Percentiles rank a stretch among this genome's conserved stretches.
These are phyloP conservation scores for Scheffersomyces titani DNA, from an alignment of 1,139 yeast genomes.

Conservation along the genomic window DNA sequence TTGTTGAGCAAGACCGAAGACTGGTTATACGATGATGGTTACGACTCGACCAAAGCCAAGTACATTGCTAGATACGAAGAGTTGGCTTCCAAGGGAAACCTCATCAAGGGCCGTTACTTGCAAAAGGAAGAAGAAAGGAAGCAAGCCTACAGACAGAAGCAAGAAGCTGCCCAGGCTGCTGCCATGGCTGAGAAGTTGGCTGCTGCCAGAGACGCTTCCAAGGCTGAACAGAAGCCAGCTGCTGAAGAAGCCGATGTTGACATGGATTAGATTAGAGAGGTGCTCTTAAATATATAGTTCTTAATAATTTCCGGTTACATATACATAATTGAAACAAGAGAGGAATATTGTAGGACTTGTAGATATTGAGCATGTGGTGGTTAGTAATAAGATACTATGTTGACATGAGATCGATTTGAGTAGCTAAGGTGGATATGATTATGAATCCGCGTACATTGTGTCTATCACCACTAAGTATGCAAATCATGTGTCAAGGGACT, in stretches of 20 bases:
- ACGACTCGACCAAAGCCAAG: conserved; percentile 93
- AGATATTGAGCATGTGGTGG: too few relatives aligned
- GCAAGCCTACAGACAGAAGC: conserved; percentile 83
- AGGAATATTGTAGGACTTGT: background rate
- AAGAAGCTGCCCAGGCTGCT: conserved; percentile 85
- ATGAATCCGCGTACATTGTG: too few relatives aligned
- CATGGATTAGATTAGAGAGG: conserved; percentile 25
- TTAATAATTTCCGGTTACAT: background rate
- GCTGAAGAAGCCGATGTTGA: conserved; percentile 39
- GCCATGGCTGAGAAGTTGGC: conserved; percentile 90
- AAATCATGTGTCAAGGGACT: background rate
- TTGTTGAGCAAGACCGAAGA: conserved; percentile 88
- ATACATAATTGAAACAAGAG: background rate
- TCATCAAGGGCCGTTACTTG: conserved; percentile 92
- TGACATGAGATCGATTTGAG: too few relatives aligned
- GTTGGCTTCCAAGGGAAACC: conserved; percentile 90
- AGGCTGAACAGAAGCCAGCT: conserved; percentile 28
- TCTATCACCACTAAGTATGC: too few relatives aligned
- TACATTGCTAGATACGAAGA: conserved; percentile 98
- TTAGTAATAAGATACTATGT: too few relatives aligned
- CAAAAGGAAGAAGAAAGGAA: conserved; percentile 95
- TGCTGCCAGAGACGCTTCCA: conserved; percentile 64
- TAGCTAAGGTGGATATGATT: too few relatives aligned
- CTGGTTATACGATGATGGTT: conserved; percentile 98
- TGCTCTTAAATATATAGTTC: background rate